Evolutionary conservation across 2,329 filamentous ascomycete genomes (phyloP), one percentile per base, ranked within the genome.

Genomic region (Fusarium coicis): DNA sequence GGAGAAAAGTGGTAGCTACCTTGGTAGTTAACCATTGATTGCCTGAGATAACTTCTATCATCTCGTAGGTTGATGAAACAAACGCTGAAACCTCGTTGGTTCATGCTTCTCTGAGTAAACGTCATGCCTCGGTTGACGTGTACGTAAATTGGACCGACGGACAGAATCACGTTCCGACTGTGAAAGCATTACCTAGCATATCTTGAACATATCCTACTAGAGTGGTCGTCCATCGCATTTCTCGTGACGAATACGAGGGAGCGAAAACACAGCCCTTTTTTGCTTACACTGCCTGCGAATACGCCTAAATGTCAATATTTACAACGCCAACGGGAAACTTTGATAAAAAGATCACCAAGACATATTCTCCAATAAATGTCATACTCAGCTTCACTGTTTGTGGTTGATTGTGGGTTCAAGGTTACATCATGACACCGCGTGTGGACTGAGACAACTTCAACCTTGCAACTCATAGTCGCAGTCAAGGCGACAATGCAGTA

Each of bases 211-310:
- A 10, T 10, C 28, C 32, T 32, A 32, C 28, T 30, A 19, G 37
- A 44, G 39, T 44, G 37, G 39, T 43, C 43, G 30, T 34, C 34
- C 39, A 46, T 61, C 40, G 15, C n/a, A 34, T 49, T 32, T 52
- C 49, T 52, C 32, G n/a, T 50, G 40, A 37, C 66, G 66, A 69
- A 69, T 69, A 69, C 66, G 65, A 69, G 44, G 50, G n/a, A 56
- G 32, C 50, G 30, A 50, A 28, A 49, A 47, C 39, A 46, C 57
- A 53, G 37, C 39, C 26, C 9, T 40, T 21, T 28, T 34, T 36
- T 37, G 30, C 34, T 34, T 39, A 66, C 30, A 37, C 46, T 21
- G 23, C 39, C 42, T 28, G 47, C 50, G 43, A 49, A 54, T 34
- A 56, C 37, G n/a, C 37, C 15, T 30, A 37, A 32, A 9, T 7